A percentile compares a stretch with the other conserved stretches of the same genome.
phyloP scores from a whole-genome alignment of 2,329 filamentous ascomycete species.

The Colletotrichum somersetense region DNA sequence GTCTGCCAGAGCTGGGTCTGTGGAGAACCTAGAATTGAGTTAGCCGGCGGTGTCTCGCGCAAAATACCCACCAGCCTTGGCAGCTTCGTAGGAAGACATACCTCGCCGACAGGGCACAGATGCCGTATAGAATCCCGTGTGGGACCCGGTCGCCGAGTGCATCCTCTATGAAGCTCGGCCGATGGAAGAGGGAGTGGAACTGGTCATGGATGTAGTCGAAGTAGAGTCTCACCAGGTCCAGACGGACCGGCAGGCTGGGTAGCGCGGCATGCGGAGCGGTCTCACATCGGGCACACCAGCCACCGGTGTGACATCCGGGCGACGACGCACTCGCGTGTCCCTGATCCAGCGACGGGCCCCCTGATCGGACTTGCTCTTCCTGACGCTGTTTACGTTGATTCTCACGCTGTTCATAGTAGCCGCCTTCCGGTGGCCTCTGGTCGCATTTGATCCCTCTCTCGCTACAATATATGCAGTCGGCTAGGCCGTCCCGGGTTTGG shows the following conservation, averaged over 20 bases:
- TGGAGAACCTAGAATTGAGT: constrained; percentile 44
- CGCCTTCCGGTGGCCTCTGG: constrained; percentile 50
- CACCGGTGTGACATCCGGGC: constrained; percentile 22
- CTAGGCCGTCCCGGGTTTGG: constrained; percentile 47
- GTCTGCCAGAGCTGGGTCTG: constrained; percentile 40
- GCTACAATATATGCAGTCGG: constrained; percentile 65
- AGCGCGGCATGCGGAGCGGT: constrained; percentile 33
- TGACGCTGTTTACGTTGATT: constrained; percentile 30
- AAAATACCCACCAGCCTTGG: neutral
- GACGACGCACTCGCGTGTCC: constrained; percentile 18
- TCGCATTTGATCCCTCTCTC: constrained; percentile 62
- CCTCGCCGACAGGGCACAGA: constrained; percentile 47
- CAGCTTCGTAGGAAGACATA: constrained; percentile 13
- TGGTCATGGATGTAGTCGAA: constrained; percentile 52
- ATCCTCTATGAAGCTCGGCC: constrained; percentile 46
- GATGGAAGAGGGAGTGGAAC: constrained; percentile 53
- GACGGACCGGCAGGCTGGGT: constrained; percentile 41
- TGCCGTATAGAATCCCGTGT: constrained; percentile 45
- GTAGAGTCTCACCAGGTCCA: constrained; percentile 50
- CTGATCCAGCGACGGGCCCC: neutral
- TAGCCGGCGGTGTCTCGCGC: neutral
- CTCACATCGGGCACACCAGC: constrained; percentile 31
- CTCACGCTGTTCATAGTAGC: constrained; percentile 42
- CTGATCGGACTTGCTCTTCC: constrained; percentile 6
- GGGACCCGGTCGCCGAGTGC: constrained; percentile 44